These are phyloP conservation scores for Penicillium crustosum DNA, from an alignment of 2,329 filamentous ascomycete species.

Conservation along the genomic window DNA sequence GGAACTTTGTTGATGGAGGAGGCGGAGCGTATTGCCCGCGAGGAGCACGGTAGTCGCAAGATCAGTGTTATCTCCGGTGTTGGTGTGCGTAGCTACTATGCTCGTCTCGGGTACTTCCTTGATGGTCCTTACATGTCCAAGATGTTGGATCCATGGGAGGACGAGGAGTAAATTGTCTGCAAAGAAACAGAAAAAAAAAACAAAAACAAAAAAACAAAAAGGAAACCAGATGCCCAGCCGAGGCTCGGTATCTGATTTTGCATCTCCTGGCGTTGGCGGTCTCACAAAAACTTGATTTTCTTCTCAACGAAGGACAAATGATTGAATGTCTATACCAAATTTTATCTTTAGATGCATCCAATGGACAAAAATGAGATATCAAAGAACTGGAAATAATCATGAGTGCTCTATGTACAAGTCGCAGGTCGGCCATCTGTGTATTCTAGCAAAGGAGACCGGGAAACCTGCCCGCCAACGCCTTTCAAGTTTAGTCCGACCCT, in stretches of 20 bases:
- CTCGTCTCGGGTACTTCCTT: slow-evolving; percentile 85
- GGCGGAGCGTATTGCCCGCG: slow-evolving; percentile 88
- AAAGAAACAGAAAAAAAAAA: not conserved
- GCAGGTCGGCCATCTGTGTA: slow-evolving; percentile 10
- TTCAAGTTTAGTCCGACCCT: slow-evolving; percentile 7
- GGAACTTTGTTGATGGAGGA: slow-evolving; percentile 97
- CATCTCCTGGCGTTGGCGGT: slow-evolving; percentile 25
- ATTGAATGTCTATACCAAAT: slow-evolving; percentile 26
- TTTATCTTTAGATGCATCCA: slow-evolving; percentile 15
- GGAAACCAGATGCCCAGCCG: not conserved
- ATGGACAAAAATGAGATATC: slow-evolving; percentile 8
- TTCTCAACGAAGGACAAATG: slow-evolving; percentile 25
- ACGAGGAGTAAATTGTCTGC: slow-evolving; percentile 32
- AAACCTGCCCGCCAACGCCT: slow-evolving; percentile 23
- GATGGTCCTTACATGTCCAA: slow-evolving; percentile 80
- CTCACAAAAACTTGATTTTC: slow-evolving; percentile 19
- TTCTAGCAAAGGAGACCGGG: slow-evolving; percentile 16
- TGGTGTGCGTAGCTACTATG: slow-evolving; percentile 92
- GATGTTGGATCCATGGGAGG: slow-evolving; percentile 45
- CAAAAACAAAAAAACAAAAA: not conserved
- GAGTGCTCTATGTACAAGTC: slow-evolving; percentile 28
- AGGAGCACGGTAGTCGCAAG: slow-evolving; percentile 92
- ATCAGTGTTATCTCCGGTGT: slow-evolving; percentile 98
- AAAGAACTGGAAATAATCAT: slow-evolving; percentile 13
- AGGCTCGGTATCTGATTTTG: slow-evolving; percentile 10